A percentile compares a stretch with the other conserved stretches of the same genome.
These are phyloP conservation scores for Pythium aristosporum DNA, from an alignment of 352 stramenopile genomes.

Conservation along the genomic window DNA sequence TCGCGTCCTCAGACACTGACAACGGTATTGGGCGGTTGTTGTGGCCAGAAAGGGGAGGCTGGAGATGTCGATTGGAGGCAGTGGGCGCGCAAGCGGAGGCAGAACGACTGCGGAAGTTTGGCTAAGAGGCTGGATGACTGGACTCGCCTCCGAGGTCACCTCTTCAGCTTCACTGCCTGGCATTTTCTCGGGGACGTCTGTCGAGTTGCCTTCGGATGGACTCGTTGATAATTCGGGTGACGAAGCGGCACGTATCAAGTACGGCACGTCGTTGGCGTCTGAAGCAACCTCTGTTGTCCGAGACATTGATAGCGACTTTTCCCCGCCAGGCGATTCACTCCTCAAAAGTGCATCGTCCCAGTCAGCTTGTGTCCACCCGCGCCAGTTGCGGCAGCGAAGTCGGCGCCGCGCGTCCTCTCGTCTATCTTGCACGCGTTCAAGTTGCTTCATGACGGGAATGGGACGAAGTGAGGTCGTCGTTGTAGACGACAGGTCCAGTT, in stretches of 20 bases:
- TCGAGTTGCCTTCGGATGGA: not conserved
- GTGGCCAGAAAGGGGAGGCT: conserved; percentile 5
- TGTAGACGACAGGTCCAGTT: not conserved
- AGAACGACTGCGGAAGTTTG: not conserved
- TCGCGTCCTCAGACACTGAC: not conserved
- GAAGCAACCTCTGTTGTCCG: not conserved
- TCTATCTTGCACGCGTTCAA: conserved; percentile 15
- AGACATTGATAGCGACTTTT: not conserved
- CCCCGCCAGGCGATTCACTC: not conserved
- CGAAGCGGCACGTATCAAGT: not conserved
- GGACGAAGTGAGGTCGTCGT: not conserved
- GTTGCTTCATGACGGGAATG: conserved; percentile 11
- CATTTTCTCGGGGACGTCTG: not conserved
- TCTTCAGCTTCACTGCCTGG: not conserved
- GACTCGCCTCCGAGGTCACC: not conserved
- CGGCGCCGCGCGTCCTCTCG: conserved; percentile 13
- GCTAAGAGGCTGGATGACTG: not conserved
- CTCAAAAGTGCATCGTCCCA: conserved; percentile 17
- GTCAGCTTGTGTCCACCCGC: conserved; percentile 24
- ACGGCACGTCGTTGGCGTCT: not conserved
- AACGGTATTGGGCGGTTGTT: not conserved
- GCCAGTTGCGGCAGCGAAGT: conserved; percentile 22
- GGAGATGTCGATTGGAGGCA: not conserved
- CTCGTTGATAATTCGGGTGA: not conserved
- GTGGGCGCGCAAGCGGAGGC: not conserved